These are phyloP conservation scores for Colletotrichum falcatum DNA, from an alignment of 2,329 filamentous ascomycete species.

Conservation along the genomic window DNA sequence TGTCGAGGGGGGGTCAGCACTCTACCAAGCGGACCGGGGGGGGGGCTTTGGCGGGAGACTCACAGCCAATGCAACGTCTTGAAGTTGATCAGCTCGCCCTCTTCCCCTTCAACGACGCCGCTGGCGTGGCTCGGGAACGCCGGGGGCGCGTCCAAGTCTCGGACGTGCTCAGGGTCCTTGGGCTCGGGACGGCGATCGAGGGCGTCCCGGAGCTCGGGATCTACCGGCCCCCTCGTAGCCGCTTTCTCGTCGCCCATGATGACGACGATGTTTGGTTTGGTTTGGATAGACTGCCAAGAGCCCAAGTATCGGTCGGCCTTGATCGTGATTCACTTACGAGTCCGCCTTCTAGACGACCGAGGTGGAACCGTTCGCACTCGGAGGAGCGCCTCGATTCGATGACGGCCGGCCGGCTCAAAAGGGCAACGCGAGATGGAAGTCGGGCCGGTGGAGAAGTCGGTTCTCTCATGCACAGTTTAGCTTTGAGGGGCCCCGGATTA, in stretches of 20 bases:
- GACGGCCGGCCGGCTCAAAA: neutral
- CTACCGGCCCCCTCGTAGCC: slow-evolving; percentile 6
- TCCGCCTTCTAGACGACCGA: neutral
- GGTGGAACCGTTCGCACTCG: slow-evolving; percentile 31
- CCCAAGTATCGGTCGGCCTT: neutral
- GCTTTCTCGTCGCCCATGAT: slow-evolving; percentile 35
- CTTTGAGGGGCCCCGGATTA: slow-evolving; percentile 41
- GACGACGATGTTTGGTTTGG: neutral
- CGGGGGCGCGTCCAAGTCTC: neutral
- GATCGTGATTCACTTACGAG: neutral
- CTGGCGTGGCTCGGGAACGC: slow-evolving; percentile 9
- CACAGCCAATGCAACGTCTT: slow-evolving; percentile 55
- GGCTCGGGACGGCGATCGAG: neutral
- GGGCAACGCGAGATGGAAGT: slow-evolving; percentile 13
- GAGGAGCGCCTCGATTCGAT: slow-evolving; percentile 26
- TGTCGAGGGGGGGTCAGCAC: neutral
- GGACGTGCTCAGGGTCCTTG: slow-evolving; percentile 4
- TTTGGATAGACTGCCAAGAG: neutral
- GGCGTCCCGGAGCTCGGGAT: slow-evolving; percentile 15
- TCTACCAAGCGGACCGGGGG: too few relatives aligned
- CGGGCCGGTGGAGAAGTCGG: slow-evolving; percentile 32
- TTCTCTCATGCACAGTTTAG: slow-evolving; percentile 17
- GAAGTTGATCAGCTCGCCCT: slow-evolving; percentile 49
- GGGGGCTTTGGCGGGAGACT: slow-evolving; percentile 19
- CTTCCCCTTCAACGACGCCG: slow-evolving; percentile 19